Conservation (phyloP, 176 grass and related monocot species). For the Phoenix dactylifera region DNA sequence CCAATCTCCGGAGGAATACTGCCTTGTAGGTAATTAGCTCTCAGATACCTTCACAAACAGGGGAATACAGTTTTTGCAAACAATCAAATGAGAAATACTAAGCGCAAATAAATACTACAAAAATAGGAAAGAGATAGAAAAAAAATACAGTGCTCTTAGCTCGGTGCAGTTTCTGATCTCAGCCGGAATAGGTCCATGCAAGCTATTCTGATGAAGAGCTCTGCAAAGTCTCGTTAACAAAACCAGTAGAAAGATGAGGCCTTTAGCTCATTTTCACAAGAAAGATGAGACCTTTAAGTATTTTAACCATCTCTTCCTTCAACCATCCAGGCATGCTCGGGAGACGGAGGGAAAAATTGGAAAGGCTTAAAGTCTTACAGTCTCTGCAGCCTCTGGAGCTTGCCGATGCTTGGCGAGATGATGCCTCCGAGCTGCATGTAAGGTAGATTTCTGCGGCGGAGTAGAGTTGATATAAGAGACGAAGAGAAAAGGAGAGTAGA, state of each 20-base stretch:
- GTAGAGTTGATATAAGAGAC: neutral
- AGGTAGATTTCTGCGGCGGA: slow-evolving; percentile 55
- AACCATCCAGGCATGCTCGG: neutral
- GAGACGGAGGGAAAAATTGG: neutral
- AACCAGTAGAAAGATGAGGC: slow-evolving; percentile 4
- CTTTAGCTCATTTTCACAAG: neutral
- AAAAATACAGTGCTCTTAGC: slow-evolving; percentile 54
- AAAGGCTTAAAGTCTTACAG: slow-evolving; percentile 31
- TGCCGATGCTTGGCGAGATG: slow-evolving; percentile 74
- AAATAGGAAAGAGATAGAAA: slow-evolving; percentile 8
- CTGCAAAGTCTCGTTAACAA: slow-evolving; percentile 21
- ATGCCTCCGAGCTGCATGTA: slow-evolving; percentile 88
- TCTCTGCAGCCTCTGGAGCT: slow-evolving; percentile 73
- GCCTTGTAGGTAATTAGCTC: slow-evolving; percentile 96
- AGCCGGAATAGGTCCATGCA: slow-evolving; percentile 68
- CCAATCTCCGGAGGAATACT: slow-evolving; percentile 79
- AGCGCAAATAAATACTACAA: neutral
- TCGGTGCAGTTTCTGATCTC: slow-evolving; percentile 90
- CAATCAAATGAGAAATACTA: neutral
- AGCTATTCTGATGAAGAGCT: slow-evolving; percentile 94
- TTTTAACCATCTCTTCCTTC: neutral
- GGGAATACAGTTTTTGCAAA: neutral
- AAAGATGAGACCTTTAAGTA: neutral
- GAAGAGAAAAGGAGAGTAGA: neutral
- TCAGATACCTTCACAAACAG: slow-evolving; percentile 47